Base-by-base conservation (phyloP, 805 yeast species). In the Lipomyces starkeyi region DNA sequence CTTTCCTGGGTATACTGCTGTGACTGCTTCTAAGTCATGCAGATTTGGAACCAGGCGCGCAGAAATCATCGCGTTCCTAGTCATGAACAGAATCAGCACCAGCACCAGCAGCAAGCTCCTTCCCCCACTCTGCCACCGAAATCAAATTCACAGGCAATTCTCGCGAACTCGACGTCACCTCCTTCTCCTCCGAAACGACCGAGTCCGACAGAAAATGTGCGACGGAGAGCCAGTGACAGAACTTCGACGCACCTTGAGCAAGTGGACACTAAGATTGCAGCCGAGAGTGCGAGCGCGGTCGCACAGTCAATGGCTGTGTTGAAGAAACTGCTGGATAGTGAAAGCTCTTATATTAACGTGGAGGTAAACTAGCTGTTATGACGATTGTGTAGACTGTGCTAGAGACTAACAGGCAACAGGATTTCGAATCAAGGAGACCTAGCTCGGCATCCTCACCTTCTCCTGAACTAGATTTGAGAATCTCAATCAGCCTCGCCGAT, bases 11-110 rank as follows among this genome's bases (percentile, higher is more conserved):
- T 25, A 5, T 8, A 43, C 22, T 43, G 49, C 49, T n/a, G 22
- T 43, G 49, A 11, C 49, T 17, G 8, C 2, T 43, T 4, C 49
- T 4, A 43, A 43, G 49, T 17, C 14, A 64, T 64, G 70, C 68
- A 70, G 58, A 68, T 70, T 58, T 73, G 71, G 72, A 67, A 63
- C 32, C 57, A 67, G 29, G 47, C 72, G 3, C 67, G 72, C 25
- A 60, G 71, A 25, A 40, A 63, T 20, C 64, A 37, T 37, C 43
- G 43, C 43, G 43, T 37, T 37, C 43, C 43, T 37, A 29, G 32
- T 5, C 32, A 29, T 29, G 32, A 29, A 29, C 32, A 5, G 32
- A 29, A 29, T 29, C 49, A n/a, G 20, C 9, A 43, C 11, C 49
- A n/a, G 25, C 8, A 43, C 11, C 49, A 43, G 8, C 49, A 17